These are phyloP conservation scores for Rhynchospora tenuis DNA, from an alignment of 176 grass and related monocot genomes.

Conservation along the genomic window DNA sequence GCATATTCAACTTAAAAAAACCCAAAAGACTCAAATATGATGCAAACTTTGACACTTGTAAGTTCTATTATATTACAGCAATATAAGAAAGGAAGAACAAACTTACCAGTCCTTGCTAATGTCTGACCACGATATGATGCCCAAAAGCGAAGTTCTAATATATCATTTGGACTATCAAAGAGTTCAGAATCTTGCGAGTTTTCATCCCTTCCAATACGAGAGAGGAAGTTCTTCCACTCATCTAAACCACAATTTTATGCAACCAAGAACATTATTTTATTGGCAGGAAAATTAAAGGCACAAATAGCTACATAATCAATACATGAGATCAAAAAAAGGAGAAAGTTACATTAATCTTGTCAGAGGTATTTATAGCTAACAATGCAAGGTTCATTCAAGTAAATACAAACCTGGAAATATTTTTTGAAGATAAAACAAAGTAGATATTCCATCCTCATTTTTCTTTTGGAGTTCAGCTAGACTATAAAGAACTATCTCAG, in stretches of 20 bases:
- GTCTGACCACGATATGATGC: constrained; percentile 95
- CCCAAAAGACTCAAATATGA: neutral
- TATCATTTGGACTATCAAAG: constrained; percentile 51
- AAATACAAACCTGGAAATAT: constrained; percentile 79
- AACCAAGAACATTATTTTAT: constrained; percentile 18
- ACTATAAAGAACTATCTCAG: constrained; percentile 85
- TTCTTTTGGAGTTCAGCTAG: constrained; percentile 67
- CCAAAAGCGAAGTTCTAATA: constrained; percentile 83
- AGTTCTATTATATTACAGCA: neutral
- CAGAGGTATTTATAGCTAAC: neutral
- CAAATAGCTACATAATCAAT: neutral
- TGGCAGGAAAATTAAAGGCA: constrained; percentile 9
- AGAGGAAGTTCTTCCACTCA: constrained; percentile 92
- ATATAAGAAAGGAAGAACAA: neutral
- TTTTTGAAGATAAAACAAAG: constrained; percentile 90
- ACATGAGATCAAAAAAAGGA: neutral
- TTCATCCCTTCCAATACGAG: constrained; percentile 81
- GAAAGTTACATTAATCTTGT: neutral
- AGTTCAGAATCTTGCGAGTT: constrained; percentile 72
- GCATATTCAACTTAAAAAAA: neutral
- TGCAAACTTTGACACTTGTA: neutral
- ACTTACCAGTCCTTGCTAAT: constrained; percentile 83
- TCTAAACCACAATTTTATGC: constrained; percentile 49
- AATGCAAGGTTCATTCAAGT: neutral
- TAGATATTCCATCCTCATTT: constrained; percentile 95